Base-by-base conservation (phyloP, 306 rosid genomes). In the Cercis canadensis region DNA sequence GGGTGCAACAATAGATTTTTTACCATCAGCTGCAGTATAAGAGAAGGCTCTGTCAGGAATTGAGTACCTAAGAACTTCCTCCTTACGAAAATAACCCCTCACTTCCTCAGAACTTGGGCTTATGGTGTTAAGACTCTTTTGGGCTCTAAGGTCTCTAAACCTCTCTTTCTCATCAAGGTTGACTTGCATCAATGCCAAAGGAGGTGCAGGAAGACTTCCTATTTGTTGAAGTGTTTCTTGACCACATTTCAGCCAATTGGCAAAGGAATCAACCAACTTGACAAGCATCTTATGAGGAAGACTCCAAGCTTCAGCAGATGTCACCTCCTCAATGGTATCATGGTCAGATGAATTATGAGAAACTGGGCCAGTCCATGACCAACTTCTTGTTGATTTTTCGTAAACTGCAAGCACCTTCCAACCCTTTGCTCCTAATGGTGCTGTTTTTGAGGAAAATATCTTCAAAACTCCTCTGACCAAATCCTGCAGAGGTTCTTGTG, bases 221-320 rank as follows among this genome's bases (percentile, higher is more conserved):
- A 95, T 92, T 60, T 89, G 97, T 71, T 92, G 92, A 71, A 95
- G 96, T 51, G 99, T 95, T 79, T 95, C 97, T 70, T 95, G 99
- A 74, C 99, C 97, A 79, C 97, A 86, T 89, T 95, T 95, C 57
- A 95, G 88, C 99, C 97, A 95, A 87, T 89, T 95, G 60, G 99
- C 99, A 65, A 92, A 95, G 8, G 90, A 87, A 84, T 95, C 99
- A 46, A 95, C 99, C 88, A 95, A 77, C 84, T 95, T 95, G 68
- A 92, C 96, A 66, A 95, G 92, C 96, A 88, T 95, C 80, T 92
- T 92, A 81, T 89, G 89, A 59, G 96, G 96, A 81, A 95, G 90
- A 78, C 86, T 83, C 99, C 99, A 95, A 39, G 90, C 92, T 67
- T 92, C 99, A 64, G 99, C 88, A 79, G 96, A 92, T 43, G 87